Evolutionary conservation across 2,329 filamentous ascomycete species (phyloP), one percentile per base, ranked within the genome.

Genomic region (Fusarium coffeatum): DNA sequence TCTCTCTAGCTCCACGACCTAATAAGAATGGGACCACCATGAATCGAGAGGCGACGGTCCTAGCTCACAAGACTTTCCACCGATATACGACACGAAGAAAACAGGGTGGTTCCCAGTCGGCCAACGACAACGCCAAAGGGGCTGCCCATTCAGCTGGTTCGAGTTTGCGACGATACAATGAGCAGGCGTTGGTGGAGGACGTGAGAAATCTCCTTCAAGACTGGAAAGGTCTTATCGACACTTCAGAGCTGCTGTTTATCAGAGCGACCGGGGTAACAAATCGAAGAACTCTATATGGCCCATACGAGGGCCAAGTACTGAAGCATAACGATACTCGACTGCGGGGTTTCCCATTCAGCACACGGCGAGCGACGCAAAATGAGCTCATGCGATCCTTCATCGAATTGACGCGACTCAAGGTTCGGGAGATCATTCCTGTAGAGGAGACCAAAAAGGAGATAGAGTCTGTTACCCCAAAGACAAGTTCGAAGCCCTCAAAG

Each of bases 61-160:
- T 98, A 46, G 95, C 94, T 1, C 95, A 98, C 81, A 99, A 99
- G 83, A 98, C 95, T 0, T 99, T 98, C 79, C 97, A 99, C 79
- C 88, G 96, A 60, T 99, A 99, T 78, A 99, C 97, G 0, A 99
- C 96, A 8, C 87, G 96, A 70, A 88, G 96, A 72, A 99, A 99
- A 79, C 96, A 99, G 79, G 96, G 96, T 84, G 96, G 97, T 43
- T 91, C 94, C 13, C 96, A 99, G 79, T 97, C 94, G 5, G 91
- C 95, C 28, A 98, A 94, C 78, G 96, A 99, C 79, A 92, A 93
- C 66, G 89, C 94, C n/a, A 97, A 97, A 77, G 95, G 96, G 16
- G 90, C 92, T 48, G 96, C 96, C 0, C 94, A 98, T 80, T 98
- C 96, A 6, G 97, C 94, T 10, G 96, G 97, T 78, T 93, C 96